Evolutionary conservation across 371 early-diverging fungal genomes (phyloP).

Genomic region (Mycotypha africana): DNA sequence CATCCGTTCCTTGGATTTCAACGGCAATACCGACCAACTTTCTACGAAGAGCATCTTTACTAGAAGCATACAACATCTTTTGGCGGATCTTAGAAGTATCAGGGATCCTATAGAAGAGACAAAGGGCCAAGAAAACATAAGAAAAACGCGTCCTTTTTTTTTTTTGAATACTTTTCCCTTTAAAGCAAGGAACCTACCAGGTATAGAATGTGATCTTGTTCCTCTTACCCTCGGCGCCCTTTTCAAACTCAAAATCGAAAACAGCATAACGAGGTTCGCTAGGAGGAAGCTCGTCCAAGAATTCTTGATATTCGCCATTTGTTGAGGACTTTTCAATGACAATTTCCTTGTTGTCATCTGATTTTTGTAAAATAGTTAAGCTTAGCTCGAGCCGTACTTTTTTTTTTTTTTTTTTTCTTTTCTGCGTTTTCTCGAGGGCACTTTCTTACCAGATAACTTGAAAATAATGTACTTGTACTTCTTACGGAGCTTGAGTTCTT

Average conservation of each 20-base stretch:
- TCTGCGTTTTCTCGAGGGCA: no score
- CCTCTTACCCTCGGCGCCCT: conserved; percentile 60
- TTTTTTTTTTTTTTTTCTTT: conserved; percentile 3
- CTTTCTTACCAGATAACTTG: conserved; percentile 69
- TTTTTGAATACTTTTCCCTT: no score
- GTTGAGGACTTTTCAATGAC: conserved; percentile 62
- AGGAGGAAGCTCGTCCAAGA: conserved; percentile 59
- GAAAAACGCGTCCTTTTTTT: conserved; percentile 5
- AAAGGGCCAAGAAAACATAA: neutral
- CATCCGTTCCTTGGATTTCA: conserved; percentile 86
- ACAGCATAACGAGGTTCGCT: conserved; percentile 79
- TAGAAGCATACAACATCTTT: conserved; percentile 93
- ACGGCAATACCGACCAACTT: conserved; percentile 67
- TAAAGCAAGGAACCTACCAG: conserved; percentile 46
- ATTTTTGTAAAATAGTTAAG: no score
- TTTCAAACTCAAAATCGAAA: conserved; percentile 77
- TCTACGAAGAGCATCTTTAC: conserved; percentile 79
- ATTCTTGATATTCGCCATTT: conserved; percentile 56
- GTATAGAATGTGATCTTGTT: conserved; percentile 60
- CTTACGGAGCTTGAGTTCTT: conserved; percentile 71
- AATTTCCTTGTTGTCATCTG: conserved; percentile 53
- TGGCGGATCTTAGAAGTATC: conserved; percentile 70
- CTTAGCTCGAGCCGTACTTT: no score
- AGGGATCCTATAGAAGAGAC: conserved; percentile 64
- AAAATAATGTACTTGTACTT: conserved; percentile 73